phyloP scores from a whole-genome alignment of 257 asterid species.

The Striga asiatica region DNA sequence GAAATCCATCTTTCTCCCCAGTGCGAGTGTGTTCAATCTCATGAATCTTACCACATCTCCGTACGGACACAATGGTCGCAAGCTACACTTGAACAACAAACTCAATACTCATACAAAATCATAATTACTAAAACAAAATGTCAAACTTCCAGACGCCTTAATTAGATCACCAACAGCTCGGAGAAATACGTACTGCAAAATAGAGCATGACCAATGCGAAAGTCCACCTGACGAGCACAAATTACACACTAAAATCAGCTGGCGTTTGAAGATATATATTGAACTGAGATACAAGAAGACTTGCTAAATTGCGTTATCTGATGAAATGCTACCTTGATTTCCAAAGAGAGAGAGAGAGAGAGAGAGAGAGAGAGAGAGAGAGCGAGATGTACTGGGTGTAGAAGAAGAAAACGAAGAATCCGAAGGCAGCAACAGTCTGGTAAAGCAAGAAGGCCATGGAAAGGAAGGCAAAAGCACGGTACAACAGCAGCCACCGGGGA shows the following conservation, averaged over 20 bases:
- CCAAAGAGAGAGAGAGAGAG: not conserved
- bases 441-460: constrained; percentile 56
- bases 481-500: constrained; percentile 64
- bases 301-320: too few relatives aligned
- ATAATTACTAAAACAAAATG: not conserved
- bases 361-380: not conserved
- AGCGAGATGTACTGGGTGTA: constrained; percentile 56
- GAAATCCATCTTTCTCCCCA: constrained; percentile 30
- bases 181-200: constrained; percentile 50
- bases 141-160: not conserved
- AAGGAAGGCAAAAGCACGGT: constrained; percentile 52
- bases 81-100: constrained; percentile 31
- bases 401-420: constrained; percentile 69
- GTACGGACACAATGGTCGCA: constrained; percentile 49
- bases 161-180: not conserved
- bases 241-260: not conserved
- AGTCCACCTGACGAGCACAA: constrained; percentile 74
- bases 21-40: constrained; percentile 13
- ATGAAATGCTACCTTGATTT: too few relatives aligned
- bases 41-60: constrained; percentile 45
- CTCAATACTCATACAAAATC: not conserved
- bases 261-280: not conserved
- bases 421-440: constrained; percentile 36
- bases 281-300: too few relatives aligned
- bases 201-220: constrained; percentile 59